A percentile compares a stretch with the other conserved stretches of the same genome.
phyloP scores from a whole-genome alignment of 805 yeast genomes.

The Tetrapisispora arboricola region DNA sequence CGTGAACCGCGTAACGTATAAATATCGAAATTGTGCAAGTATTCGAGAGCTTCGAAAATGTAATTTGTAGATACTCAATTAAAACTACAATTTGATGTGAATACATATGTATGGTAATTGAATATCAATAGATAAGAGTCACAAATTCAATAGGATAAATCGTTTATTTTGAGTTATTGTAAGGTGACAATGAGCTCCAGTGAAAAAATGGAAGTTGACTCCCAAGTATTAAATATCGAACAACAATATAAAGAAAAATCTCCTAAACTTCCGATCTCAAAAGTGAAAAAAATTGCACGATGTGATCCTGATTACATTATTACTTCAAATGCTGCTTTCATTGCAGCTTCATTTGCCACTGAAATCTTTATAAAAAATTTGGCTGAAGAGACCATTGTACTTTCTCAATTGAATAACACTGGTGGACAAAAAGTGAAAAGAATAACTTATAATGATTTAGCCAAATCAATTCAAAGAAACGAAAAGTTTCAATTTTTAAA shows the following conservation, averaged over 20 bases:
- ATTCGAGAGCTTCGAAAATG: too few relatives aligned
- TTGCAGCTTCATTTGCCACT: constrained; percentile 21
- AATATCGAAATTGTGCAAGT: too few relatives aligned
- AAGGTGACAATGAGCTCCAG: neutral
- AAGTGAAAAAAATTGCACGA: constrained; percentile 21
- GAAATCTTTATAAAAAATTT: constrained; percentile 18
- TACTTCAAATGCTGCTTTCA: constrained; percentile 16
- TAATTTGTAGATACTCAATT: too few relatives aligned
- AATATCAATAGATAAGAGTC: too few relatives aligned
- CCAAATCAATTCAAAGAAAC: constrained; percentile 11
- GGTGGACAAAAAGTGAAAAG: constrained; percentile 5
- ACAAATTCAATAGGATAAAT: neutral
- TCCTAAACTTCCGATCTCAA: constrained; percentile 16
- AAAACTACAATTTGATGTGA: too few relatives aligned
- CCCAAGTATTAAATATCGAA: neutral
- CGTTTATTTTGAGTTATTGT: too few relatives aligned
- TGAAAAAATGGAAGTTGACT: constrained; percentile 1
- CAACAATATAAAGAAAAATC: constrained; percentile 2
- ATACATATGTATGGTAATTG: too few relatives aligned
- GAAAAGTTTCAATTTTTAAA: constrained; percentile 17
- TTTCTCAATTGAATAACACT: constrained; percentile 11
- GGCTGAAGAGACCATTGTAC: constrained; percentile 14
- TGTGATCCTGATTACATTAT: constrained; percentile 21
- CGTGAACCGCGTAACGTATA: too few relatives aligned
- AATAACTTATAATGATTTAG: constrained; percentile 18